Evolutionary conservation across 1,284 basidiomycete species (phyloP), one percentile per base, ranked within the genome.

Genomic region (Caloboletus inedulis): DNA sequence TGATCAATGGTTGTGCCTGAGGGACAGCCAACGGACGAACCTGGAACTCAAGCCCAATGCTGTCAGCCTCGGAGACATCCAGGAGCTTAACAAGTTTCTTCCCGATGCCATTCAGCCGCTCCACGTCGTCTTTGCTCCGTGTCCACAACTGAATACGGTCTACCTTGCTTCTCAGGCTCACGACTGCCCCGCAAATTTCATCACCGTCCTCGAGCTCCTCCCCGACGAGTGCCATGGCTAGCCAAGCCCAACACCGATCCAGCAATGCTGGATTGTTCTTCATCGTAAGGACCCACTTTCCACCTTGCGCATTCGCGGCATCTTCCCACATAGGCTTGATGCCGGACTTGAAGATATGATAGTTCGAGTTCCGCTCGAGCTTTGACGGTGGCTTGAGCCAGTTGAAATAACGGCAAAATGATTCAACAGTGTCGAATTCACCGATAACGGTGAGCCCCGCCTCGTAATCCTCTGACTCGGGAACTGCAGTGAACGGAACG

Each of bases 241-340:
- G 77, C 84, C 89, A 95, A 47, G 82, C 80, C 94, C 94, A 98
- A 70, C 85, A 91, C 30, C 87, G 79, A 74, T 98, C 94, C 43
- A 96, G 74, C 56, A 95, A 69, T 33, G 74, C 73, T 5, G 88
- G 84, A 61, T 89, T 90, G 55, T 87, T 85, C 70, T 88, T 89
- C 84, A 97, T 90, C 59, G 94, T 93, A 48, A 97, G 72, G 18
- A 93, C 90, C 94, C 94, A 98, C 72, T 95, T 95, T 34, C 94
- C 94, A 23, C 94, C 94, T 45, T 86, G 79, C 9, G 89, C 87
- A 68, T 98, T 98, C 43, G 92, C 89, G 23, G 84, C 83, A 68
- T 97, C 94, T 72, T 97, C 94, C 94, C 94, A 97, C 91, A 96
- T 95, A 37, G 93, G 89, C 66, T 91, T 93, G 73, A 90, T 90